Evolutionary conservation across 106 monocot species (phyloP), one percentile per base, ranked within the genome.

Genomic region (Allium sativum): DNA sequence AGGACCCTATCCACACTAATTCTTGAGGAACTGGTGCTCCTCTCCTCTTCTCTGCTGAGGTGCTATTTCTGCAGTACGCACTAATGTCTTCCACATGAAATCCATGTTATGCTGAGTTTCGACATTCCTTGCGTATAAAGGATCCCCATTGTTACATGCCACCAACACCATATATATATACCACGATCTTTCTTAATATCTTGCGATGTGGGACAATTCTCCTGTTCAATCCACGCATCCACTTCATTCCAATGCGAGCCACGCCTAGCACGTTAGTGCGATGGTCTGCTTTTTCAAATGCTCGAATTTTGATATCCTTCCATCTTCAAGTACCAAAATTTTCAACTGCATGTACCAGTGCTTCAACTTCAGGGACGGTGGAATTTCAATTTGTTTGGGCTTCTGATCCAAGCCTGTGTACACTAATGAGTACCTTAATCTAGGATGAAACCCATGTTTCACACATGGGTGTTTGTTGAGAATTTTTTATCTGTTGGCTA

Each of bases 101-200:
- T n/a, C n/a, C n/a, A n/a, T n/a, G n/a, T n/a, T n/a, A n/a, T n/a
- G n/a, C n/a, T n/a, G n/a, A n/a, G n/a, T n/a, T n/a, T n/a, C n/a
- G n/a, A n/a, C n/a, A n/a, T n/a, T n/a, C n/a, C n/a, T n/a, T n/a
- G n/a, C n/a, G n/a, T n/a, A n/a, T n/a, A n/a, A n/a, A n/a, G n/a
- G n/a, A n/a, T n/a, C n/a, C n/a, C n/a, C n/a, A n/a, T n/a, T n/a
- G n/a, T n/a, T n/a, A n/a, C n/a, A n/a, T n/a, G n/a, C n/a, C n/a
- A n/a, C n/a, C n/a, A n/a, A n/a, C n/a, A n/a, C n/a, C n/a, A n/a
- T n/a, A n/a, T n/a, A n/a, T n/a, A n/a, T n/a, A n/a, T n/a, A n/a
- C n/a, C n/a, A n/a, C n/a, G n/a, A n/a, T n/a, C n/a, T n/a, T 71
- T 71, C 81, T 81, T 81, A 11, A 81, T 66, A 72, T 81, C 81